A percentile compares a stretch with the other conserved stretches of the same genome.
Conservation (phyloP, 257 asterid species). For the Forsythia suspensa region DNA sequence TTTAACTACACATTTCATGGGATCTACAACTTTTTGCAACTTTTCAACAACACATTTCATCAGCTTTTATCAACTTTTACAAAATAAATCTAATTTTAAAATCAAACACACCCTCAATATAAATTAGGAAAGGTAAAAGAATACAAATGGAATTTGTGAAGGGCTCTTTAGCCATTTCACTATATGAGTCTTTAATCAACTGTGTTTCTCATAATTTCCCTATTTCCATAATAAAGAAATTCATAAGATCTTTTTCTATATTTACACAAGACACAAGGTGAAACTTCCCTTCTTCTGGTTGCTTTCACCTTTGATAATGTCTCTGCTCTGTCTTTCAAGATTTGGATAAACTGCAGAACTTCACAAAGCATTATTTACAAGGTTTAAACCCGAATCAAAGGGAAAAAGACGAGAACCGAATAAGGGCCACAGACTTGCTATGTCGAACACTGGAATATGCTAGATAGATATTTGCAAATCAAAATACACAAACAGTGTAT, state of each 20-base stretch:
- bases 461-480: not conserved
- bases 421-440: not conserved
- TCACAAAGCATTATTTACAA: not conserved
- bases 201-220: not conserved
- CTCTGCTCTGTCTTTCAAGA: not conserved
- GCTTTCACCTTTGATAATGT: not conserved
- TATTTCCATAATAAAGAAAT: not conserved
- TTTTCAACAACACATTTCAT: too few species aligned
- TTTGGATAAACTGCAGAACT: not conserved
- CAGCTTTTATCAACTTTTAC: too few species aligned
- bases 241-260: not conserved
- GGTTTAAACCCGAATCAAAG: not conserved
- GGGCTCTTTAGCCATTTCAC: not conserved
- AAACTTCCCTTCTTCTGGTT: not conserved
- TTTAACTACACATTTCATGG: too few species aligned
- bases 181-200: not conserved
- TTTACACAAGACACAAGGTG: not conserved
- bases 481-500: not conserved
- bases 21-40: too few species aligned
- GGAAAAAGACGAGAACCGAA: not conserved
- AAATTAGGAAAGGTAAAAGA: too few species aligned
- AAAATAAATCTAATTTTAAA: too few species aligned
- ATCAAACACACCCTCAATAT: too few species aligned
- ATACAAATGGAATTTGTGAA: not conserved
- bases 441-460: not conserved